A percentile compares a stretch with the other conserved stretches of the same genome.
Conservation (phyloP, 371 early-diverging fungal genomes). For the Aphelidium insulamus region DNA sequence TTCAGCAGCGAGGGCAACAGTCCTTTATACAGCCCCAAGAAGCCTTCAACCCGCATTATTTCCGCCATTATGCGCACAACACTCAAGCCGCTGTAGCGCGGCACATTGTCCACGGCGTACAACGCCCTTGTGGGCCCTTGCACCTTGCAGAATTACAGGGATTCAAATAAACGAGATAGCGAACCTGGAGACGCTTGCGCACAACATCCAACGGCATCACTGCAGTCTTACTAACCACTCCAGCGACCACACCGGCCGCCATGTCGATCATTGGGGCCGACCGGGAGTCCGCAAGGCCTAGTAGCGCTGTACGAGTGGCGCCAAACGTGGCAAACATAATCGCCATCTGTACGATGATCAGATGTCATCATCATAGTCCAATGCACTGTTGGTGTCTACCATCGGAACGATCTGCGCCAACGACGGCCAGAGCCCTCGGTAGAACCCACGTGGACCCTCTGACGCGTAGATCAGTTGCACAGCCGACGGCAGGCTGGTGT, state of each 20-base stretch:
- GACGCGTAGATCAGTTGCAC: slow-evolving; percentile 26
- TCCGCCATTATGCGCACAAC: slow-evolving; percentile 24
- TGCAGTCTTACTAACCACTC: slow-evolving; percentile 51
- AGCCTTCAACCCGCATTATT: slow-evolving; percentile 51
- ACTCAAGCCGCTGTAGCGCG: slow-evolving; percentile 17
- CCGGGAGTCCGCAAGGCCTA: slow-evolving; percentile 3
- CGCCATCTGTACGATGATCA: slow-evolving; percentile 3
- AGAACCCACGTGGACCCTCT: slow-evolving; percentile 67
- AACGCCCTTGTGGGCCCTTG: slow-evolving; percentile 37
- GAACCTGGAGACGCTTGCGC: slow-evolving; percentile 41
- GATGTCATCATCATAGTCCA: slow-evolving; percentile 9
- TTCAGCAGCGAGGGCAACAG: slow-evolving; percentile 62
- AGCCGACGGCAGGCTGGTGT: slow-evolving; percentile 35
- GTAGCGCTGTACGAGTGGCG: neutral
- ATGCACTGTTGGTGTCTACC: too few relatives aligned
- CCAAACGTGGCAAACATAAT: slow-evolving; percentile 11
- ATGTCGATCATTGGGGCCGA: slow-evolving; percentile 29
- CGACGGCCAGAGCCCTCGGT: slow-evolving; percentile 60
- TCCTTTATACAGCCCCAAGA: slow-evolving; percentile 66
- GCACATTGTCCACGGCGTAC: slow-evolving; percentile 22
- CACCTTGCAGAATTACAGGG: slow-evolving; percentile 15
- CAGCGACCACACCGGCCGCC: slow-evolving; percentile 59
- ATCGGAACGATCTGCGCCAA: slow-evolving; percentile 72
- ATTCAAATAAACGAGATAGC: neutral
- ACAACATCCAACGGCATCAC: slow-evolving; percentile 83